Conservation (phyloP, 345 rosid species). For the Syzygium oleosum region DNA sequence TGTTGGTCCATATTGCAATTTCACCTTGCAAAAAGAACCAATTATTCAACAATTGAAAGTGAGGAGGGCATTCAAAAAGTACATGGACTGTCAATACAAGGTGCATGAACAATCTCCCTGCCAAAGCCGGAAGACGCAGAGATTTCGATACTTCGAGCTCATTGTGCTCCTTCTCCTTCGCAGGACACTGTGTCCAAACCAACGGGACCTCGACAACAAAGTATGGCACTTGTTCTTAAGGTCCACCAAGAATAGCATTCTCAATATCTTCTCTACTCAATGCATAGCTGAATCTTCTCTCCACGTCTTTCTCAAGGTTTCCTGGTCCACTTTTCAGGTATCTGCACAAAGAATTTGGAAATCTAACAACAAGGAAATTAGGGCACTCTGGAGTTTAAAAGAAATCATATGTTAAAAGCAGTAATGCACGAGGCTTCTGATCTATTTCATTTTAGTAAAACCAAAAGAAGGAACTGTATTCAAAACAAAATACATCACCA, state of each 20-base stretch:
- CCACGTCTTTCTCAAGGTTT: conserved; percentile 79
- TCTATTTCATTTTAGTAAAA: neutral
- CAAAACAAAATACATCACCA: neutral
- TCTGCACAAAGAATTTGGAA: conserved; percentile 30
- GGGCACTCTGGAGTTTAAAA: neutral
- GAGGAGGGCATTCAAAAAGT: neutral
- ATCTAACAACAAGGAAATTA: neutral
- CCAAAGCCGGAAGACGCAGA: neutral
- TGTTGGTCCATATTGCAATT: neutral
- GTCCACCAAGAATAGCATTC: conserved; percentile 95
- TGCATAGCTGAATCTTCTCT: conserved; percentile 94
- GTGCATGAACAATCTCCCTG: neutral
- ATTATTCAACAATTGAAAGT: neutral
- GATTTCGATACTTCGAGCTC: neutral
- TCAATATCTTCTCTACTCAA: conserved; percentile 88
- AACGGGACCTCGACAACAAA: neutral
- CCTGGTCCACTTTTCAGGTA: conserved; percentile 92
- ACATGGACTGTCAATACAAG: neutral
- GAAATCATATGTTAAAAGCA: neutral
- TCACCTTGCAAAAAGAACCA: neutral
- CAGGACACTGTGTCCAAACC: neutral
- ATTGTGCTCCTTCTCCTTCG: neutral
- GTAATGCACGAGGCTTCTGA: neutral
- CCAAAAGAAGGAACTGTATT: neutral
- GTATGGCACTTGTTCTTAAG: conserved; percentile 13